Base-by-base conservation (phyloP, 768 basidiomycete species). In the Antrodiella citrinella region DNA sequence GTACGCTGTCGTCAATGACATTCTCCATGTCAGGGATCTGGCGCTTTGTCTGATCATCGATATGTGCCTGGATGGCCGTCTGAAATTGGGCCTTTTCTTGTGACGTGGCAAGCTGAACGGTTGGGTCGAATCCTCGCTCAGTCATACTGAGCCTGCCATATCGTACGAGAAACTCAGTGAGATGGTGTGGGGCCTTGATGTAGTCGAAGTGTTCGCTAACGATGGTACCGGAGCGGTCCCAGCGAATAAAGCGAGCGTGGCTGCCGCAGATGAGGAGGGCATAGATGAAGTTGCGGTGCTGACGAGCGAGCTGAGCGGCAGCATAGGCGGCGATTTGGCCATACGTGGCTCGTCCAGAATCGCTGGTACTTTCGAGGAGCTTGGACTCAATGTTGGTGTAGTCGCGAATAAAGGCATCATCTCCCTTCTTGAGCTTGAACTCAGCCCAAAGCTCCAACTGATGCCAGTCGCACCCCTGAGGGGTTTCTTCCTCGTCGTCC, bases 81-180 rank as follows among this genome's bases (percentile, higher is more conserved):
- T n/a, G n/a, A n/a, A n/a, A n/a, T n/a, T n/a, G n/a, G n/a, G n/a
- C n/a, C 5, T 7, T 18, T 38, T 38, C 35, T 18, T 51, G 10
- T 10, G 35, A 10, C 18, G 35, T 38, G 18, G 35, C 35, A 10
- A 10, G 10, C 10, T 10, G 10, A 10, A 38, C 35, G 18, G 35
- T 10, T 10, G 50, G 26, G 19, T 51, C 26, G 35, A 23, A 22
- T 20, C 50, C 50, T 12, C 44, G 50, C 25, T 45, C 23, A 7
- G 12, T 19, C 7, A 30, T 40, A 11, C 41, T 18, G 2, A 45
- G 21, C 15, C 44, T 22, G 10, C 15, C 22, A 26, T 41, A 50
- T 26, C 43, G 40, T 43, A 40, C 43, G 3, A 50, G 43, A 24
- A 50, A 50, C 18, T 50, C 49, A 38, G 35, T 18, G 35, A 38